Base-by-base conservation (phyloP, 345 rosid genomes). In the Moricandia moricandioides region DNA sequence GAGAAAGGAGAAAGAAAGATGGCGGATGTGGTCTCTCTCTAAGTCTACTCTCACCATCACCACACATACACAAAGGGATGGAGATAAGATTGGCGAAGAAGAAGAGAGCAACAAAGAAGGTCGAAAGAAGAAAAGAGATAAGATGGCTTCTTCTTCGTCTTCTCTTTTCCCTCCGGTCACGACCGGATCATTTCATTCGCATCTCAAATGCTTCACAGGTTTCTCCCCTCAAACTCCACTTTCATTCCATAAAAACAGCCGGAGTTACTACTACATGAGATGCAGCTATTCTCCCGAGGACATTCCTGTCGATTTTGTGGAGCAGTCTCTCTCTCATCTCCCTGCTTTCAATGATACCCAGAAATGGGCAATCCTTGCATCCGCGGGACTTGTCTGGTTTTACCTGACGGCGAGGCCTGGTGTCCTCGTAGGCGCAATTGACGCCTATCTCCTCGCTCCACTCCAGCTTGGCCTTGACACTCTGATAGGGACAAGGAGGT, bases 391-490 rank as follows among this genome's bases (percentile, higher is more conserved):
- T 24, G 67, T 83, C 34, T 92, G 99, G 93, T 59, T 90, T 69
- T 90, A 95, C 82, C 82, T 91, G 78, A 95, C 99, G 21, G 92
- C 97, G 29, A 86, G 99, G 74, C 97, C 97, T 0, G 97, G 95
- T 67, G 91, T 91, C 70, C 88, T 94, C 66, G 0, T 91, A 8
- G 98, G 97, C 24, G 98, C 98, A 78, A 79, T 94, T 75, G 98
- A 94, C 77, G 82, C 96, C 4, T 94, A 94, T 78, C 83, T 91
- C 76, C 83, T 91, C 11, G 92, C 93, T 79, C 99, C 97, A 40
- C 75, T 95, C 83, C 97, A 95, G 80, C 74, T 84, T 59, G 91
- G 80, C 54, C 64, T 91, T 52, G 87, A 86, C 67, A 87, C 84
- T 79, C 82, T 94, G 79, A 83, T 26, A 18, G 97, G 98, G 21